phyloP scores from a whole-genome alignment of 129 eudicot species.

The Artemisia annua region DNA sequence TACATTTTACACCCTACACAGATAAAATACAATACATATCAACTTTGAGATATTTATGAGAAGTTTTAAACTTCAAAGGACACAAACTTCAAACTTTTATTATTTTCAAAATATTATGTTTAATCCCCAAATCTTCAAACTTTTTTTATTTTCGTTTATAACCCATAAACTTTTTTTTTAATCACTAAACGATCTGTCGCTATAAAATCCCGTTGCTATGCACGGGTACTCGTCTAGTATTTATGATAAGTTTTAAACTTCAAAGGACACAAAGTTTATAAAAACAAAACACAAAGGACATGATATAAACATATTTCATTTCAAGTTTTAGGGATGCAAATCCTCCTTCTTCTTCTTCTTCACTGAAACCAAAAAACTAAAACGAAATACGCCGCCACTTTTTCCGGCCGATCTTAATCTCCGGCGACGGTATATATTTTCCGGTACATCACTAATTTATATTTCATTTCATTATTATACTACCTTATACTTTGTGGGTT shows the following conservation, averaged over 20 bases:
- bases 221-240: too few relatives aligned
- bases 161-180: too few relatives aligned
- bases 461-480: not conserved
- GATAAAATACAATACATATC: too few relatives aligned
- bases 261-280: not conserved
- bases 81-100: too few relatives aligned
- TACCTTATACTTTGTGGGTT: not conserved
- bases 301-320: not conserved
- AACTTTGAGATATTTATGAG: too few relatives aligned
- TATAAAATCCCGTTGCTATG: too few relatives aligned
- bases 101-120: too few relatives aligned
- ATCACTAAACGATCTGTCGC: too few relatives aligned
- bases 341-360: not conserved
- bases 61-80: too few relatives aligned
- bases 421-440: conserved; percentile 1
- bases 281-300: conserved; percentile 20
- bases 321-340: conserved; percentile 18
- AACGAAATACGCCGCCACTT: conserved; percentile 10
- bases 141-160: too few relatives aligned
- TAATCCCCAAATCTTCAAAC: too few relatives aligned
- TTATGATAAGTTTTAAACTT: not conserved
- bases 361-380: conserved; percentile 10
- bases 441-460: not conserved
- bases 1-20: too few relatives aligned
- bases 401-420: conserved; percentile 19